Conservation (phyloP, 75 land plant genomes). For the Gnetum montanum region DNA sequence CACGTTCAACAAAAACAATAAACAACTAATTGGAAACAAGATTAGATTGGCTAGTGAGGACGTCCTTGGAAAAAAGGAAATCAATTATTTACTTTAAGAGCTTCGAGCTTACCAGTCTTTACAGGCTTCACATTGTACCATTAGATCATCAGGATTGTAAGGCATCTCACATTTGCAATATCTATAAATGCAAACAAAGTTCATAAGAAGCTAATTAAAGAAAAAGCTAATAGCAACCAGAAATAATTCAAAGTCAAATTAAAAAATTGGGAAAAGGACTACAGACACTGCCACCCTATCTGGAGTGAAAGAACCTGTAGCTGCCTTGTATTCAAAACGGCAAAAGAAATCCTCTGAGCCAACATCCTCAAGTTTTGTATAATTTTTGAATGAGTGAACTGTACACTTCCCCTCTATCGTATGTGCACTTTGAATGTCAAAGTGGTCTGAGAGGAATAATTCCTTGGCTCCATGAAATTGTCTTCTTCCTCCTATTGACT, state of each 20-base stretch:
- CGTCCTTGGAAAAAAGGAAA: neutral
- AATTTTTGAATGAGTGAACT: constrained; percentile 31
- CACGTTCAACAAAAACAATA: neutral
- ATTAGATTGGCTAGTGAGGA: neutral
- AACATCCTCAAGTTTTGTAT: constrained; percentile 25
- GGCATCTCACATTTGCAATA: constrained; percentile 56
- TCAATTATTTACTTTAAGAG: neutral
- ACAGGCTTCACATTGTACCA: constrained; percentile 41
- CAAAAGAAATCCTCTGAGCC: constrained; percentile 27
- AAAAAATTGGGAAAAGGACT: neutral
- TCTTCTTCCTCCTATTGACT: constrained; percentile 27
- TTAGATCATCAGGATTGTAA: constrained; percentile 42
- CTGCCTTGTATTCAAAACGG: constrained; percentile 28
- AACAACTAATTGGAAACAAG: neutral
- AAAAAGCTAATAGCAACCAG: neutral
- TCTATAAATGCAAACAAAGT: constrained; percentile 10
- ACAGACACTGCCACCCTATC: constrained; percentile 32
- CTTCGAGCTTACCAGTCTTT: constrained; percentile 29
- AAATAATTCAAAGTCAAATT: neutral
- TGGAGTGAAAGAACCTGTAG: constrained; percentile 28
- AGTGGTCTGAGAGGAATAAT: constrained; percentile 24
- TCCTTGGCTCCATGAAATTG: constrained; percentile 32
- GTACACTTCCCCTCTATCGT: constrained; percentile 32
- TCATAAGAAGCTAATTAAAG: neutral
- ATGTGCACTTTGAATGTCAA: constrained; percentile 26